Evolutionary conservation across 2,329 filamentous ascomycete genomes (phyloP).

Genomic region (Clonostachys byssicola): DNA sequence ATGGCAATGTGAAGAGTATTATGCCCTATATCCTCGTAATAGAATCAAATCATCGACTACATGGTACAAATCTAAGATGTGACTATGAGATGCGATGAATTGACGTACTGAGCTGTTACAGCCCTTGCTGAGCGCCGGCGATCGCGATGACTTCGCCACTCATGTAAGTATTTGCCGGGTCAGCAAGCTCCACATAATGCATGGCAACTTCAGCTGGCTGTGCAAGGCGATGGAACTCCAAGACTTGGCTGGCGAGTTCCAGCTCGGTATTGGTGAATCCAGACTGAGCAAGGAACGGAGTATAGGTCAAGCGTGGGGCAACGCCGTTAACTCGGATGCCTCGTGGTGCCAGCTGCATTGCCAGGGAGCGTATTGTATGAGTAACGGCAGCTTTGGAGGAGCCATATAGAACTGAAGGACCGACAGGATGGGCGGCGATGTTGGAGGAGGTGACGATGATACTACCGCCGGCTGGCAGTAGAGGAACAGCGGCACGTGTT

Average conservation of each 20-base stretch:
- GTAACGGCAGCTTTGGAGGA: conserved; percentile 3
- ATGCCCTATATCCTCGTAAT: too few species aligned
- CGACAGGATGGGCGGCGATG: not conserved
- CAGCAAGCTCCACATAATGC: conserved; percentile 2
- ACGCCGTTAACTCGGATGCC: conserved; percentile 30
- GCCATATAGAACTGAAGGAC: not conserved
- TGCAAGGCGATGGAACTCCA: conserved; percentile 1
- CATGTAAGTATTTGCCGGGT: not conserved
- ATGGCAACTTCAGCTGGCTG: conserved; percentile 5
- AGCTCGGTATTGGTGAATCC: conserved; percentile 17
- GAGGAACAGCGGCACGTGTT: conserved; percentile 1
- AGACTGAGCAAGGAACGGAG: conserved; percentile 8
- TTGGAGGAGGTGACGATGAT: conserved; percentile 2
- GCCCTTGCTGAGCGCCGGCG: too few species aligned
- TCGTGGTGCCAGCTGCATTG: conserved; percentile 27
- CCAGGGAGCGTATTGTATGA: conserved; percentile 11
- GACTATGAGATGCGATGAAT: too few species aligned
- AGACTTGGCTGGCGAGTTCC: not conserved
- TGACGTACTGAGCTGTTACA: too few species aligned
- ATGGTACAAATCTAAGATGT: too few species aligned
- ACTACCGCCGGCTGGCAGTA: conserved; percentile 1
- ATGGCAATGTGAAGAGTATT: too few species aligned
- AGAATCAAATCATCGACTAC: too few species aligned
- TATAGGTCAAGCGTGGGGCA: conserved; percentile 27
- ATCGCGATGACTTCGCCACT: not conserved